A percentile compares a stretch with the other conserved stretches of the same genome.
phyloP scores from a whole-genome alignment of 257 asterid species.

The Forsythia suspensa region DNA sequence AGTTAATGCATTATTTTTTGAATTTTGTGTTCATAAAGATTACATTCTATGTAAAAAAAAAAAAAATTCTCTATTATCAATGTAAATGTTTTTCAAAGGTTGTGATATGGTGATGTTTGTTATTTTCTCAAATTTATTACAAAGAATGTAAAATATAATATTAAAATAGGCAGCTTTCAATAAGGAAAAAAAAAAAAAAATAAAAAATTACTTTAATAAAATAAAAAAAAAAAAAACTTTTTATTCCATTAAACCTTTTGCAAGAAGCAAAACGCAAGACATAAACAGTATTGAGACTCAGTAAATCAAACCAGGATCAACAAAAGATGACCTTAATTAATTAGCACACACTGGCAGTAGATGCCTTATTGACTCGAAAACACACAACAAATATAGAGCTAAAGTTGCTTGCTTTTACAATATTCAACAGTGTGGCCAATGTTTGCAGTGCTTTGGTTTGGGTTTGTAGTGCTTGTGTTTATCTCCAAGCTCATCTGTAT shows the following conservation, averaged over 20 bases:
- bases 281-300: neutral
- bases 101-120: too few species aligned
- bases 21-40: too few species aligned
- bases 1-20: too few species aligned
- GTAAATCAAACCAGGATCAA: neutral
- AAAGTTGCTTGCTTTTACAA: neutral
- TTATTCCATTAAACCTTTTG: neutral
- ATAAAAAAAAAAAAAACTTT: neutral
- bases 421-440: slow-evolving; percentile 16
- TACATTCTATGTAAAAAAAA: too few species aligned
- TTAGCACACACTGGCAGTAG: neutral
- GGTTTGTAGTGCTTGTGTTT: neutral
- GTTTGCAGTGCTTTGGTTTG: slow-evolving; percentile 11
- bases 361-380: neutral
- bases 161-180: too few species aligned
- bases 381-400: neutral
- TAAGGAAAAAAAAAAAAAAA: neutral
- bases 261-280: neutral
- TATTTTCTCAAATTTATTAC: too few species aligned
- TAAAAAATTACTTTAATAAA: neutral
- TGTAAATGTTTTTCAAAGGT: too few species aligned
- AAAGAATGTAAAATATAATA: too few species aligned
- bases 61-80: too few species aligned
- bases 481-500: neutral
- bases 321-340: neutral